Evolutionary conservation across 306 rosid species (phyloP), one percentile per base, ranked within the genome.

Genomic region (Chamaecrista fasciculata): DNA sequence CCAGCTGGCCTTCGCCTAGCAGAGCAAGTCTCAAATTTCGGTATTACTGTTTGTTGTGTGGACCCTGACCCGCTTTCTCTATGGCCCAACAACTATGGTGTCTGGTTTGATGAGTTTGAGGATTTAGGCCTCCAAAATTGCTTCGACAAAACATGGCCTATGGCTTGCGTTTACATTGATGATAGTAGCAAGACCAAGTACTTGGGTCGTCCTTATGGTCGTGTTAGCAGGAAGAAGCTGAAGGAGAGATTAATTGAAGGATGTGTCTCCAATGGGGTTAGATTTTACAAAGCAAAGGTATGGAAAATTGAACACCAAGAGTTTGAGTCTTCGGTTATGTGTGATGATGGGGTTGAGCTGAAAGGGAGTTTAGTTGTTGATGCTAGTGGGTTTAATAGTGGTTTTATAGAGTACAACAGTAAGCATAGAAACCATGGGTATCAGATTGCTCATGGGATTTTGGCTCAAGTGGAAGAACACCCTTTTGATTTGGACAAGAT

Each of bases 1-100:
- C 98, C 98, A 0, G 96, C 90, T 0, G 98, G 98, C 9, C 84
- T 82, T 34, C 82, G 96, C 31, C 74, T 90, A 0, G 93, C 93
- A 0, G 91, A 87, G 70, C 93, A 87, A 76, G 86, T 92, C 18
- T 84, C 96, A 0, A 12, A 66, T 11, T 86, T 76, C 25, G 96
- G 88, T 29, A 63, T 90, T 42, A 79, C 87, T 89, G 98, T 92
- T 39, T 92, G 98, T 71, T 81, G 89, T 28, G 81, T 90, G 60
- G 98, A 92, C 67, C 96, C 98, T 19, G 70, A 83, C 8, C 98
- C 98, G 2, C 83, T 87, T 28, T 83, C 88, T 53, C 8, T 74
- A 51, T 90, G 98, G 98, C 89, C 96, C n/a, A 92, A 87, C 60
- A 92, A 92, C 69, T 90, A 92, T 14, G 98, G 96, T 47, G 92